Evolutionary conservation across 2,329 filamentous ascomycete genomes (phyloP).

Genomic region (Colletotrichum sp.): DNA sequence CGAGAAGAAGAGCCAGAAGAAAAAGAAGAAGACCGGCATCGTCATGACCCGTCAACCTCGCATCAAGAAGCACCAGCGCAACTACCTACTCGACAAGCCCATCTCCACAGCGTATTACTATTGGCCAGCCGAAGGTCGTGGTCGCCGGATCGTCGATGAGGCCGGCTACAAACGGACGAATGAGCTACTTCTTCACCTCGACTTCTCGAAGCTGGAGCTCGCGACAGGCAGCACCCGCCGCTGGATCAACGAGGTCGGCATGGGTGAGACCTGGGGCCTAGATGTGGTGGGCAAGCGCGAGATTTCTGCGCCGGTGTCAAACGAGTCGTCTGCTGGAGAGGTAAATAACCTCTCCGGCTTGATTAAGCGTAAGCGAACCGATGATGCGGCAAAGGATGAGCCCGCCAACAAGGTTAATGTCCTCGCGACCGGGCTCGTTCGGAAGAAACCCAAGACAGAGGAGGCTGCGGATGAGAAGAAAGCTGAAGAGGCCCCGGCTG

Average conservation of each 20-base stretch:
- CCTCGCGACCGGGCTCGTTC: constrained; percentile 52
- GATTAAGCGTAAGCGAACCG: constrained; percentile 51
- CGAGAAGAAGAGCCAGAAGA: constrained; percentile 46
- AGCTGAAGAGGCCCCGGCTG: background rate
- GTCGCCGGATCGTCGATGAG: constrained; percentile 67
- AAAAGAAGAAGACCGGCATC: constrained; percentile 57
- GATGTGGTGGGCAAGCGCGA: constrained; percentile 50
- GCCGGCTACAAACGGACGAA: constrained; percentile 69
- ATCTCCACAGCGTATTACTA: constrained; percentile 65
- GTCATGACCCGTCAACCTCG: constrained; percentile 69
- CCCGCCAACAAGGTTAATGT: constrained; percentile 44
- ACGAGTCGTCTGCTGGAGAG: constrained; percentile 8
- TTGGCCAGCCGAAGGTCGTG: constrained; percentile 68
- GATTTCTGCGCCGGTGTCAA: constrained; percentile 16
- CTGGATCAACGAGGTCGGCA: constrained; percentile 72
- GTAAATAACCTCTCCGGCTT: constrained; percentile 56
- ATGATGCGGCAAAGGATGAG: constrained; percentile 22
- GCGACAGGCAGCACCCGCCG: constrained; percentile 69
- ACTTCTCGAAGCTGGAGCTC: constrained; percentile 71
- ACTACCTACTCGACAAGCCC: constrained; percentile 54
- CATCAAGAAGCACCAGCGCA: constrained; percentile 64
- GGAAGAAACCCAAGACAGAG: constrained; percentile 61
- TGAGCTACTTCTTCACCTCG: constrained; percentile 74
- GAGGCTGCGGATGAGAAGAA: constrained; percentile 10
- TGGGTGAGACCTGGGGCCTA: constrained; percentile 57